These are phyloP conservation scores for Phytophthora fragariaefolia DNA, from an alignment of 352 stramenopile genomes.

Conservation along the genomic window DNA sequence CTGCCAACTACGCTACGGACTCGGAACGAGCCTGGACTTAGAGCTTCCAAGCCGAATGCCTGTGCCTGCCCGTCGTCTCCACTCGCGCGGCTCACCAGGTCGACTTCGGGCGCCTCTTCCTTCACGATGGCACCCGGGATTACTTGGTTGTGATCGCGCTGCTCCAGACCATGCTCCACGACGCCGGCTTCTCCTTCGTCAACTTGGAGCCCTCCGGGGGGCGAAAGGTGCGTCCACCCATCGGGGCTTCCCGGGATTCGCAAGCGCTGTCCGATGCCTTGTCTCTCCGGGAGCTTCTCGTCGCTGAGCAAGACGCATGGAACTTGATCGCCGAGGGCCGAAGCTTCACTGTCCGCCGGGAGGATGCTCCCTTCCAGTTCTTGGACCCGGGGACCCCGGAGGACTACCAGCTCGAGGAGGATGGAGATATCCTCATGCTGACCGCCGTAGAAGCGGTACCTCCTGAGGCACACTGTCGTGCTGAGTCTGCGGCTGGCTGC, in stretches of 20 bases:
- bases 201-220: too few species aligned
- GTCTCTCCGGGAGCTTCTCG: neutral
- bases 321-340: neutral
- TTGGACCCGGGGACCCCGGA: neutral
- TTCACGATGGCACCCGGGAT: neutral
- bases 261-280: neutral
- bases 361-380: neutral
- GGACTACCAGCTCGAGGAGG: neutral
- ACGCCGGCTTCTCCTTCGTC: too few species aligned
- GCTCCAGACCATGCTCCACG: too few species aligned
- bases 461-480: neutral
- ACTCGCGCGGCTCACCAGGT: neutral
- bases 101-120: neutral
- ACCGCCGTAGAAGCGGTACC: neutral
- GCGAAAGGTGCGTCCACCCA: too few species aligned
- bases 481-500: neutral
- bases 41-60: neutral
- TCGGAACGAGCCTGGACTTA: neutral
- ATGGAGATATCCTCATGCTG: conserved; percentile 1
- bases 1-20: neutral
- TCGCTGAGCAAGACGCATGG: neutral
- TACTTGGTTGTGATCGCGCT: too few species aligned
- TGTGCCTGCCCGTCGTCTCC: neutral
- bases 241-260: too few species aligned
- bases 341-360: neutral